phyloP scores from a whole-genome alignment of 352 stramenopile genomes.

The Phytophthora aleatoria region DNA sequence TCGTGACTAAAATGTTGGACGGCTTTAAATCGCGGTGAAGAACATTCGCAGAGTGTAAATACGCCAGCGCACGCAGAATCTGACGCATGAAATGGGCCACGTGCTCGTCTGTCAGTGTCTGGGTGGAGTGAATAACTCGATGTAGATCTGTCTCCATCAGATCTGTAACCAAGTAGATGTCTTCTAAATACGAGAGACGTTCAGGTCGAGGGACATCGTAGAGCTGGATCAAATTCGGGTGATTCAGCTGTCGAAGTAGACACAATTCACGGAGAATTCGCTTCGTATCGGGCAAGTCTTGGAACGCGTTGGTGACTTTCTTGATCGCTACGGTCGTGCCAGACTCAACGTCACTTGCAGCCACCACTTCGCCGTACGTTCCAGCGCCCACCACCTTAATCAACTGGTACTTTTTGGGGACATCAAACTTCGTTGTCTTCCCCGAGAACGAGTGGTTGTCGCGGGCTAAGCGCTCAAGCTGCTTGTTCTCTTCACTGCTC shows the following conservation, averaged over 20 bases:
- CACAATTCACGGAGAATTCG: slow-evolving; percentile 96
- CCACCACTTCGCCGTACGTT: slow-evolving; percentile 84
- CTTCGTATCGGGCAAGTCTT: slow-evolving; percentile 79
- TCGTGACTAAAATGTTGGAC: slow-evolving; percentile 96
- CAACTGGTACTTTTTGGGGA: slow-evolving; percentile 80
- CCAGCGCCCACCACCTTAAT: slow-evolving; percentile 84
- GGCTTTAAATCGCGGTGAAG: slow-evolving; percentile 97
- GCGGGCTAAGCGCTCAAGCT: slow-evolving; percentile 46
- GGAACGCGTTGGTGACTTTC: slow-evolving; percentile 91
- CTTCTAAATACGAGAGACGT: slow-evolving; percentile 93
- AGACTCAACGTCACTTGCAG: slow-evolving; percentile 78
- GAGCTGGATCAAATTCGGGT: slow-evolving; percentile 94
- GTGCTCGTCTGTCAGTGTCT: slow-evolving; percentile 92
- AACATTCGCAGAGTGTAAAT: slow-evolving; percentile 96
- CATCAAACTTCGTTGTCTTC: slow-evolving; percentile 74
- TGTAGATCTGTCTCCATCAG: slow-evolving; percentile 96
- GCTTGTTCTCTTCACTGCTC: slow-evolving; percentile 30
- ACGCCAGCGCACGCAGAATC: slow-evolving; percentile 95
- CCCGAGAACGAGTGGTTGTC: slow-evolving; percentile 73
- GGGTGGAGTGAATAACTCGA: slow-evolving; percentile 90
- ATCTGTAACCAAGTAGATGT: slow-evolving; percentile 97
- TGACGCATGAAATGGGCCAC: slow-evolving; percentile 97
- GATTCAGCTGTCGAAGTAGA: slow-evolving; percentile 83
- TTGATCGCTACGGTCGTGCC: slow-evolving; percentile 94
- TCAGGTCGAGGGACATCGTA: slow-evolving; percentile 93